Evolutionary conservation across 306 rosid genomes (phyloP), one percentile per base, ranked within the genome.

Genomic region (Calophaca sinica): DNA sequence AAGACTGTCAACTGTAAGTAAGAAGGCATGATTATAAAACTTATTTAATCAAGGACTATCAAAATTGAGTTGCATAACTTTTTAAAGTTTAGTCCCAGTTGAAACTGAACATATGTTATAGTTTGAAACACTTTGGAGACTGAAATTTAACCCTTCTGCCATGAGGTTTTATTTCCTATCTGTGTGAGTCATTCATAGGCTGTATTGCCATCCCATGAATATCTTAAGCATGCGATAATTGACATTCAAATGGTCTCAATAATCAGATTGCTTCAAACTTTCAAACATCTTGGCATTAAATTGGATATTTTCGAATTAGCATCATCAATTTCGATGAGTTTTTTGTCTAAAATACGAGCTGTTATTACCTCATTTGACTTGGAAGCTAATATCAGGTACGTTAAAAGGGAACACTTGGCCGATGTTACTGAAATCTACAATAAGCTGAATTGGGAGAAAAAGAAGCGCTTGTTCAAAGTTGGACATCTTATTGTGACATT

Each of bases 401-500:
- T 82, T 48, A 79, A 53, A 66, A 67, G 84, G 50, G 78, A 81
- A 14, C 89, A 94, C 76, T 68, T 88, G 14, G 70, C 92, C 1
- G 97, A 94, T 78, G 98, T 92, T 62, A 94, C 99, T 2, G 99
- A 94, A 84, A 91, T 94, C 78, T 94, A 85, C 83, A 91, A 77
- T 49, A 88, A 90, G 53, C 79, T 94, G 79, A 87, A 73, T 67
- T 60, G 78, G 85, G 99, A 94, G 87, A 94, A 92, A 84, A 90
- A 69, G 77, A 85, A 51, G 77, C 86, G 97, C 44, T 73, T 70
- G 31, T 63, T 77, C 50, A 91, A 91, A 87, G 85, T 88, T 42
- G 87, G 20, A 54, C 83, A 94, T 74, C 78, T 88, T 46, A 6
- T 88, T 52, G 0, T 80, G 62, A 80, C 84, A 3, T 88, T 91